phyloP scores from a whole-genome alignment of 202 grass and related monocot species.

The Zoysia matrella region DNA sequence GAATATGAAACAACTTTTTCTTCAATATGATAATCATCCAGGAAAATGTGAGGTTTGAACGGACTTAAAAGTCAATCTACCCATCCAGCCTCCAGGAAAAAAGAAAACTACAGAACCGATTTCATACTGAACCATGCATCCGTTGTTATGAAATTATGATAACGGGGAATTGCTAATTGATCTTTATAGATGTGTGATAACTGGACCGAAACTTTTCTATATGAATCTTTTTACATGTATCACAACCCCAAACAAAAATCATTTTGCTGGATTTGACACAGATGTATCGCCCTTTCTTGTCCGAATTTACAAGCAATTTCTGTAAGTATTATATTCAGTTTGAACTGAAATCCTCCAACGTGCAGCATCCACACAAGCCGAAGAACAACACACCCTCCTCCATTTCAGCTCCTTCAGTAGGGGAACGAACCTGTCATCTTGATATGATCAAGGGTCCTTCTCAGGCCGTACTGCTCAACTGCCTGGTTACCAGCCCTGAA shows the following conservation, averaged over 20 bases:
- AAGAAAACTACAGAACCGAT: neutral
- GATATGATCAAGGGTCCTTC: constrained; percentile 77
- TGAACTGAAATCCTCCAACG: constrained; percentile 28
- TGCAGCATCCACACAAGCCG: constrained; percentile 21
- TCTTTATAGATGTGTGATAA: constrained; percentile 4
- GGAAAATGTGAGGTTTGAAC: too few species aligned
- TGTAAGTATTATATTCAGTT: constrained; percentile 26
- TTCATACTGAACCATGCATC: neutral
- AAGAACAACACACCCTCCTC: neutral
- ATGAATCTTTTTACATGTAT: constrained; percentile 31
- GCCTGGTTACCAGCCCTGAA: constrained; percentile 54
- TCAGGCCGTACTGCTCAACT: constrained; percentile 60
- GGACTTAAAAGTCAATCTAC: neutral
- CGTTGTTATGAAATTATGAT: neutral
- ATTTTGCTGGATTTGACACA: neutral
- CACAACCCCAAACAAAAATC: neutral
- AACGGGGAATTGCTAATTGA: neutral
- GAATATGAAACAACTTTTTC: neutral
- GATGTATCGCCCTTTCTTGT: neutral
- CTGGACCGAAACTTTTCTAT: neutral
- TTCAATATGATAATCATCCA: too few species aligned
- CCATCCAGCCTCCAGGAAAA: neutral
- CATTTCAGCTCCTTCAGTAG: constrained; percentile 43
- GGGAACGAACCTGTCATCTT: constrained; percentile 66
- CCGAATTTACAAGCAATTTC: constrained; percentile 18